Evolutionary conservation across 163 green algal species (phyloP).

Genomic region (Trebouxia gelatinosa): DNA sequence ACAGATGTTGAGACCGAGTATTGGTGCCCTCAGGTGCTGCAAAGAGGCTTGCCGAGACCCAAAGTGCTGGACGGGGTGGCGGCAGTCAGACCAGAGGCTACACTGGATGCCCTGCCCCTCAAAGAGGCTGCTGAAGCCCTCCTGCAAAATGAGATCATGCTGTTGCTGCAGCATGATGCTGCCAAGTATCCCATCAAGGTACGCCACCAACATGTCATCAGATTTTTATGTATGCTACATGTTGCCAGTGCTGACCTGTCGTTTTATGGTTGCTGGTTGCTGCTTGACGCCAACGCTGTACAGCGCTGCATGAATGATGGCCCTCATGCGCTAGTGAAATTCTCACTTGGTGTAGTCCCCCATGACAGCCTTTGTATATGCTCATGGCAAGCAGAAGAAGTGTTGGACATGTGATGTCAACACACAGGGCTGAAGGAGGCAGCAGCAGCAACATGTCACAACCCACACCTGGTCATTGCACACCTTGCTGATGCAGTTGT

Average conservation of each 20-base stretch:
- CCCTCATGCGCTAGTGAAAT: too few species aligned
- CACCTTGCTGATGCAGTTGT: too few species aligned
- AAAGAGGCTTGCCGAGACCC: constrained; percentile 10
- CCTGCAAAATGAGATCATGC: constrained; percentile 62
- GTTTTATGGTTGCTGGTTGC: neutral
- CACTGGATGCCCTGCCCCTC: neutral
- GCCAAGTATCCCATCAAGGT: constrained; percentile 67
- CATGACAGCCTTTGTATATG: neutral
- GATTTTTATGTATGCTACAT: neutral
- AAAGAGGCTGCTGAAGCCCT: constrained; percentile 68
- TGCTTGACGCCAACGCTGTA: too few species aligned
- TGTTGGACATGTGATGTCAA: too few species aligned
- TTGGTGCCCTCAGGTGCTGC: constrained; percentile 48
- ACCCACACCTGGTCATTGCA: too few species aligned
- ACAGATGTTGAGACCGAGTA: too few species aligned
- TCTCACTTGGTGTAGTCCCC: neutral
- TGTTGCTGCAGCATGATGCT: constrained; percentile 70
- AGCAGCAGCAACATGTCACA: too few species aligned
- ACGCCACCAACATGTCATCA: neutral
- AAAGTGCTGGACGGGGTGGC: constrained; percentile 60
- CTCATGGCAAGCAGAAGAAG: too few species aligned
- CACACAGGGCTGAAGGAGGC: too few species aligned
- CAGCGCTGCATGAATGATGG: too few species aligned
- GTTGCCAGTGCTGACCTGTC: neutral
- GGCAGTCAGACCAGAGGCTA: constrained; percentile 32